Evolutionary conservation across 768 basidiomycete genomes (phyloP), one percentile per base, ranked within the genome.

Genomic region (Kwoniella newhampshirensis): DNA sequence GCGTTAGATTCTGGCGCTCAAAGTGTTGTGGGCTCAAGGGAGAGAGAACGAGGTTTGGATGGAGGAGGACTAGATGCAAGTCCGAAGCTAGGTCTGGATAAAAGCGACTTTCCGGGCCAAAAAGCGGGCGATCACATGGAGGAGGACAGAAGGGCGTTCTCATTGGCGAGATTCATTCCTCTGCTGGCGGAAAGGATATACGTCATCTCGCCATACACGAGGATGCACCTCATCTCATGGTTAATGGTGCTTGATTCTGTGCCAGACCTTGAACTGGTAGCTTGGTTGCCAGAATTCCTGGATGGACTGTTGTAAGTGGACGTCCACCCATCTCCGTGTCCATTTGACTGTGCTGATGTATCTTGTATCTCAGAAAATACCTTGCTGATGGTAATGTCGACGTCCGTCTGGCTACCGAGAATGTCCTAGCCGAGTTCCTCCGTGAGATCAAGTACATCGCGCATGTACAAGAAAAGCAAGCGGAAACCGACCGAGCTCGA

Each of bases 221-320:
- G 96, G 59, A 94, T 87, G 74, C 98, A 92, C 75, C 83, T 99
- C n/a, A 90, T 96, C 30, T 87, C 88, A 1, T 99, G 96, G 96
- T 89, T 98, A 57, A 89, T 84, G 40, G 89, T 96, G 3, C 82
- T 99, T 42, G 92, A 97, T 71, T 93, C 91, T 18, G 89, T 98
- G 3, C 96, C 96, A 11, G 96, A 99, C 70, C 80, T 99, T 51
- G 94, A 98, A 74, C 82, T 99, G 42, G 87, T 98, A 43, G 86
- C 89, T 25, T 96, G 89, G 78, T 83, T 99, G 30, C 96, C 96
- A 1, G 87, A 96, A 69, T 93, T 98, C 73, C 77, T 99, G 47
- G 92, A 97, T 60, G 93, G 92, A 1, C 82, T 99, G 39, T 71
- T 99, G 90, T 92, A 64, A 67, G 74, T 72, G 6, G n/a, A 1